Percentiles rank a stretch among this genome's conserved stretches.
phyloP scores from a whole-genome alignment of 75 land plant species.

The Sequoia sempervirens region DNA sequence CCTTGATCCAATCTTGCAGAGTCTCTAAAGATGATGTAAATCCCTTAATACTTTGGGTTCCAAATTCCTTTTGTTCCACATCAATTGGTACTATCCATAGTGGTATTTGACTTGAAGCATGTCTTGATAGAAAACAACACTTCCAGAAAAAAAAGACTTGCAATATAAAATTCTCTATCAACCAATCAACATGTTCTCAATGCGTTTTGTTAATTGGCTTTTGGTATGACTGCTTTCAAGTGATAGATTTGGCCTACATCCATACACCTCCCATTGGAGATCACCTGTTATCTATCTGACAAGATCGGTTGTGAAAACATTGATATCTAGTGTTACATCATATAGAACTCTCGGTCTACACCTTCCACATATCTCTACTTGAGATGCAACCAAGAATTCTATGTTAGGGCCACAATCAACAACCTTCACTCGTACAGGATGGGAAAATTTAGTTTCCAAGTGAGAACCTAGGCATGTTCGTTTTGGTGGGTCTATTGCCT shows the following conservation, averaged over 20 bases:
- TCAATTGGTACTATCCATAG: neutral
- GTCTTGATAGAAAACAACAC: neutral
- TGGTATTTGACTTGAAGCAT: neutral
- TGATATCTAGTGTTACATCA: constrained; percentile 64
- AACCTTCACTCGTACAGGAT: constrained; percentile 55
- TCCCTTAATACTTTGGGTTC: neutral
- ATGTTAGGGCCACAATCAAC: constrained; percentile 72
- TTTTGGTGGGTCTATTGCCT: constrained; percentile 61
- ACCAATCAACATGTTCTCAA: constrained; percentile 60
- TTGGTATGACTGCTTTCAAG: constrained; percentile 16
- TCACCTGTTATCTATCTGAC: constrained; percentile 47
- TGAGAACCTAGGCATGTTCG: constrained; percentile 44
- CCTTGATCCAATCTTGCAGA: neutral
- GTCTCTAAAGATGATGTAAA: neutral
- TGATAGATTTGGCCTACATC: constrained; percentile 9
- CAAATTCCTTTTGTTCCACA: neutral
- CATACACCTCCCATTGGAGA: constrained; percentile 68
- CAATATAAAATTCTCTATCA: constrained; percentile 15
- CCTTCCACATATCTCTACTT: constrained; percentile 64
- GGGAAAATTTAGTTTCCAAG: constrained; percentile 39
- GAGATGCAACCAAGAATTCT: constrained; percentile 80
- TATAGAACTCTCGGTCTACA: constrained; percentile 79
- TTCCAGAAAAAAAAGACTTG: neutral
- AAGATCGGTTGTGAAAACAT: constrained; percentile 74
- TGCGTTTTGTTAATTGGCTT: constrained; percentile 50